Evolutionary conservation across 768 basidiomycete species (phyloP).

Genomic region (Boletellus ananas): DNA sequence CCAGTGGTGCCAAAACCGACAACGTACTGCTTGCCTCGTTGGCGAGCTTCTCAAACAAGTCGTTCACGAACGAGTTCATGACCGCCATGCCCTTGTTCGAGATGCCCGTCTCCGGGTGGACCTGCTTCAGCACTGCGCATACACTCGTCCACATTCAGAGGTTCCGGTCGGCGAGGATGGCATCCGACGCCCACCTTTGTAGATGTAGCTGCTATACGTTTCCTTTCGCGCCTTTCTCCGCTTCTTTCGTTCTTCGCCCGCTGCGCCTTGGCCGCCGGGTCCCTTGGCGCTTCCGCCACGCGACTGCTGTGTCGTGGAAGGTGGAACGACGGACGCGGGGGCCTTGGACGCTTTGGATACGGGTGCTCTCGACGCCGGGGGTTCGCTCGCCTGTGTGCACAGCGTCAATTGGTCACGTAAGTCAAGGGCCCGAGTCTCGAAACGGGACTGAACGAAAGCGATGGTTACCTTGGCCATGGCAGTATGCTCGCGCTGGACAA

Average conservation of each 20-base stretch:
- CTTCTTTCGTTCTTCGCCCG: constrained; percentile 46
- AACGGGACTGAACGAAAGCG: neutral
- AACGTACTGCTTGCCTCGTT: constrained; percentile 47
- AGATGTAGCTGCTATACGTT: constrained; percentile 64
- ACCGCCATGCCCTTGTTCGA: constrained; percentile 63
- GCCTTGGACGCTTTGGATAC: constrained; percentile 52
- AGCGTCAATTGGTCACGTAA: neutral
- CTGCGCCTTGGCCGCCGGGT: constrained; percentile 6
- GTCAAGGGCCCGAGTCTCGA: no score
- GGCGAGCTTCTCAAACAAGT: constrained; percentile 59
- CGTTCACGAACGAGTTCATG: constrained; percentile 60
- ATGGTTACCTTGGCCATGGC: neutral
- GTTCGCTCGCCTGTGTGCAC: neutral
- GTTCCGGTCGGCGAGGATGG: no score
- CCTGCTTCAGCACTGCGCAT: constrained; percentile 57
- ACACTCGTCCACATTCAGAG: neutral
- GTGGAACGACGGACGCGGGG: constrained; percentile 40
- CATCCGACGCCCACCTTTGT: constrained; percentile 40
- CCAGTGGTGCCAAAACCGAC: neutral
- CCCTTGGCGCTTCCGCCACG: constrained; percentile 28
- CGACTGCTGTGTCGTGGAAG: constrained; percentile 28
- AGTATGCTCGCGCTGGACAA: neutral
- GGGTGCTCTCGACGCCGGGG: constrained; percentile 25
- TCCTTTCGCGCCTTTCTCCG: constrained; percentile 55
- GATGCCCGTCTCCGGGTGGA: constrained; percentile 73